Percentiles rank a stretch among this genome's conserved stretches.
Evolutionary conservation across 1,284 basidiomycete species (phyloP).

Genomic region (Rhodofomes roseus): DNA sequence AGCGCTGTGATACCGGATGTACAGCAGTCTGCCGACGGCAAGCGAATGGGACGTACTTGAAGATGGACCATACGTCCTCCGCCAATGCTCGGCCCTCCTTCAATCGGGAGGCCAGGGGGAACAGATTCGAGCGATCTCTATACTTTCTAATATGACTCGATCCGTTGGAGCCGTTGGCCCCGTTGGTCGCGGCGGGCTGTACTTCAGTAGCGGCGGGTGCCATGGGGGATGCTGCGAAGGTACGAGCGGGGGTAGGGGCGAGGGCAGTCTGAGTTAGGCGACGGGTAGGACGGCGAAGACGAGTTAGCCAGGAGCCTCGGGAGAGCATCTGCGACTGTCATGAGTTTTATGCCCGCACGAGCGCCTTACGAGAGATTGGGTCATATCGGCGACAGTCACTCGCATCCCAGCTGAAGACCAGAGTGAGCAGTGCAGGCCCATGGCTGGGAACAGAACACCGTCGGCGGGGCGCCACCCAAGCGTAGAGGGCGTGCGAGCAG

Average conservation of each 20-base stretch:
- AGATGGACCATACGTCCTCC: constrained; percentile 91
- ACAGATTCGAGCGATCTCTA: constrained; percentile 44
- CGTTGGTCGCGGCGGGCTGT: constrained; percentile 6
- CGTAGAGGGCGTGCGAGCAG: background rate
- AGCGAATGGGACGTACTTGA: constrained; percentile 54
- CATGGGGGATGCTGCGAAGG: background rate
- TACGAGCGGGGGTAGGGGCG: background rate
- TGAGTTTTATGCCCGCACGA: background rate
- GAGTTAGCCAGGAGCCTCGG: constrained; percentile 1
- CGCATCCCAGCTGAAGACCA: background rate
- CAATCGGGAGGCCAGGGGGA: constrained; percentile 67
- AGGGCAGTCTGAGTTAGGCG: background rate
- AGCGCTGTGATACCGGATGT: constrained; percentile 51
- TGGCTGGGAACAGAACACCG: background rate
- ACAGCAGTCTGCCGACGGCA: background rate
- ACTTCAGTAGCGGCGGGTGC: background rate
- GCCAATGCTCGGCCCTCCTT: constrained; percentile 70
- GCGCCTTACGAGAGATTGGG: constrained; percentile 3
- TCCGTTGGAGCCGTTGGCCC: constrained; percentile 14
- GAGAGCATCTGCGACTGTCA: background rate
- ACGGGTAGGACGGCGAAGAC: background rate
- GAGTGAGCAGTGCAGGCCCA: background rate
- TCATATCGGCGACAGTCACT: constrained; percentile 2
- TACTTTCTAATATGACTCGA: constrained; percentile 8
- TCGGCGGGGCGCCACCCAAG: background rate